Base-by-base conservation (phyloP, 495 filamentous ascomycete genomes). In the Aspergillus bertholletiae region DNA sequence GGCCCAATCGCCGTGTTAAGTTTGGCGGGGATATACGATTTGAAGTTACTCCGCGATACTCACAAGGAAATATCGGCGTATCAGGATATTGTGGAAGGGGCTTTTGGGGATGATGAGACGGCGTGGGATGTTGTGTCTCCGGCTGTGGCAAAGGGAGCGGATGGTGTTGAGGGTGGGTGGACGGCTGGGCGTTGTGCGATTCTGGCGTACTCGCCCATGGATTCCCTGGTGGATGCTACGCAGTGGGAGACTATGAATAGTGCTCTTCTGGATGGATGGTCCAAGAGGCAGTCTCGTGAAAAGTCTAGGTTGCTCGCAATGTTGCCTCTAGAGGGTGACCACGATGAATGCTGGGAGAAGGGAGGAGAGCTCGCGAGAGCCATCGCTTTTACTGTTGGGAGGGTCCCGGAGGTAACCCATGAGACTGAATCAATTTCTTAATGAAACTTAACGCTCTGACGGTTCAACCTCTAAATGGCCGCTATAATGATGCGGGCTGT, bases 11-110 rank as follows among this genome's bases (percentile, higher is more conserved):
- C 77, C 0, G 72, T 92, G 1, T 72, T 88, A 4, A 81, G 85
- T 4, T 60, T 89, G 7, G 79, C 74, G 27, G 87, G 86, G 0
- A 81, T 90, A 5, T 91, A 91, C 60, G 83, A 89, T 63, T 57
- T 93, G 5, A 71, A 69, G 1, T 71, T 69, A 1, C 60, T 89
- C 3, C 67, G 80, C 3, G 74, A 79, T 34, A 66, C 72, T 2
- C 76, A 83, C 60, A 54, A 57, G 13, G 68, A 69, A 13, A 73
- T 80, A 1, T 50, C 59, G 2, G 68, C 64, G 11, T 92, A 92
- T 63, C 64, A 73, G 13, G 76, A 77, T 23, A 84, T 93, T 44
- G 69, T 84, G 3, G 63, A 66, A 3, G 79, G 74, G 3, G 88
- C 88, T 1, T 92, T 92, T 71, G 87, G 87, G 4, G 1, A 22